A percentile compares a stretch with the other conserved stretches of the same genome.
Conservation (phyloP, 176 grass and related monocot genomes). For the Triticum aestivum region DNA sequence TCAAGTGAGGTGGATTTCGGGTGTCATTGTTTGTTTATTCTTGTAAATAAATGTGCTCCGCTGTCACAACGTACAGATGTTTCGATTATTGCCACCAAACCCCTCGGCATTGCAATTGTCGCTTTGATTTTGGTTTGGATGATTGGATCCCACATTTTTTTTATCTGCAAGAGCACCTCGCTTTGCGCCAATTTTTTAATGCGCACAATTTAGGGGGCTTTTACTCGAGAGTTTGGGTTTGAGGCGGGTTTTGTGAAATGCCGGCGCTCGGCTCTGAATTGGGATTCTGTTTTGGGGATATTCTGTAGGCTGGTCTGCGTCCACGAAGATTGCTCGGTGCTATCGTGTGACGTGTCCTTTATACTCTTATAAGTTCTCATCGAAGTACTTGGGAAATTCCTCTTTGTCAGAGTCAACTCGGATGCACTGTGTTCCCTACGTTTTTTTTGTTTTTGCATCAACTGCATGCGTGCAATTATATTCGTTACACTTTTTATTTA, state of each 20-base stretch:
- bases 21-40: conserved; percentile 1
- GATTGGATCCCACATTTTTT: neutral
- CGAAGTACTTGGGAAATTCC: neutral
- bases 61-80: neutral
- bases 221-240: neutral
- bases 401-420: neutral
- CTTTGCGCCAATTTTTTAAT: neutral
- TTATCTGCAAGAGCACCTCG: neutral
- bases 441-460: neutral
- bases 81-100: neutral
- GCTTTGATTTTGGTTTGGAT: neutral
- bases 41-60: neutral
- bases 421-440: neutral
- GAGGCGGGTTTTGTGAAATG: neutral
- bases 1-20: neutral
- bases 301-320: neutral
- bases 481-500: neutral
- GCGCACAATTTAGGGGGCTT: neutral
- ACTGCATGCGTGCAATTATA: neutral
- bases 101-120: neutral
- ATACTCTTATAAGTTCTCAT: neutral
- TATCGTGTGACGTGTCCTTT: neutral
- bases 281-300: neutral
- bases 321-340: neutral
- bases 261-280: neutral